Conservation (phyloP, 768 basidiomycete genomes). For the Rickenella mellea region DNA sequence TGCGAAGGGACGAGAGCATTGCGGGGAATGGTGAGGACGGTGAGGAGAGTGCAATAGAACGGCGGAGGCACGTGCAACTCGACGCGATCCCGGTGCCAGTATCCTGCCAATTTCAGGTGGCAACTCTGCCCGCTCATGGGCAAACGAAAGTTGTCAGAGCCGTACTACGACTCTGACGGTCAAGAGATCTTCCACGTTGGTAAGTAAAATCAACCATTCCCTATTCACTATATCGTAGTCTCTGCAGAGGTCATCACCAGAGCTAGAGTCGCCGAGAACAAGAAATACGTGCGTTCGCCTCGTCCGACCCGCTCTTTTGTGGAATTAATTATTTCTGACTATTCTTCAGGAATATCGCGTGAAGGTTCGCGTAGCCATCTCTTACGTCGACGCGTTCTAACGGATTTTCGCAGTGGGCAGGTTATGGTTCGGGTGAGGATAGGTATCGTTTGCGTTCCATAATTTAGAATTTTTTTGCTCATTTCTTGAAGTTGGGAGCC, state of each 20-base stretch:
- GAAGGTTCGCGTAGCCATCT: slow-evolving; percentile 33
- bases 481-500: slow-evolving; percentile 64
- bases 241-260: slow-evolving; percentile 48
- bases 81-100: too few relatives aligned
- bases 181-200: slow-evolving; percentile 39
- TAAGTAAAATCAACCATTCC: slow-evolving; percentile 15
- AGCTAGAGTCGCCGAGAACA: slow-evolving; percentile 41
- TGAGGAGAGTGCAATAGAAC: too few relatives aligned
- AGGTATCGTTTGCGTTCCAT: slow-evolving; percentile 27
- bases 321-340: background rate
- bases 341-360: slow-evolving; percentile 50
- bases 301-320: background rate
- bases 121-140: too few relatives aligned
- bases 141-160: too few relatives aligned
- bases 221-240: background rate
- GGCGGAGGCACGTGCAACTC: too few relatives aligned
- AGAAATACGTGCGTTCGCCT: slow-evolving; percentile 39
- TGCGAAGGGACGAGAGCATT: slow-evolving; percentile 66
- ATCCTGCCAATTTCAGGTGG: too few relatives aligned
- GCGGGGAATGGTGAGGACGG: slow-evolving; percentile 15
- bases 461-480: slow-evolving; percentile 1
- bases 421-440: slow-evolving; percentile 46
- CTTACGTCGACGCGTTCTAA: slow-evolving; percentile 4
- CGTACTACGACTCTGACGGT: too few relatives aligned
- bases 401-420: slow-evolving; percentile 48